phyloP scores from a whole-genome alignment of 1,139 yeast species.

The Taphrina pruni region DNA sequence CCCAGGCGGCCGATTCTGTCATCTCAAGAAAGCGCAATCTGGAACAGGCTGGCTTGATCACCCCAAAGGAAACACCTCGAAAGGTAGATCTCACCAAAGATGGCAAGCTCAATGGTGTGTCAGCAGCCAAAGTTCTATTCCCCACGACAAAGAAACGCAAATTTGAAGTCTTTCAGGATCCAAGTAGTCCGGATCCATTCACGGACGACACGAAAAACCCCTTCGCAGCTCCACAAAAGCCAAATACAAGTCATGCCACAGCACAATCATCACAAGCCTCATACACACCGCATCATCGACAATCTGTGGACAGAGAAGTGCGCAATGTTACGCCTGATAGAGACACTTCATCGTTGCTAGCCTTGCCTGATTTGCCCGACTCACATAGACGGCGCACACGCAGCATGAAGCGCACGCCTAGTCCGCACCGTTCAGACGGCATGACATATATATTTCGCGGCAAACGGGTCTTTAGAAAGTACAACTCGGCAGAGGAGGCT shows the following conservation, averaged over 20 bases:
- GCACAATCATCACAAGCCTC: neutral
- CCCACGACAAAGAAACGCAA: conserved; percentile 7
- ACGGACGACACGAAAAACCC: conserved; percentile 26
- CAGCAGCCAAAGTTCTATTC: conserved; percentile 32
- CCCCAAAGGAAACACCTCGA: conserved; percentile 34
- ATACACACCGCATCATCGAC: neutral
- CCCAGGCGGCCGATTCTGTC: neutral
- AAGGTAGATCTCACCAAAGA: conserved; percentile 1
- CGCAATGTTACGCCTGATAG: conserved; percentile 8
- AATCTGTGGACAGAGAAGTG: neutral
- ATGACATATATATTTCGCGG: conserved; percentile 37
- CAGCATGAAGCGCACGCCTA: conserved; percentile 10
- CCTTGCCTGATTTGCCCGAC: neutral
- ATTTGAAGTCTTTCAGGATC: conserved; percentile 36
- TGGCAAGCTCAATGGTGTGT: neutral
- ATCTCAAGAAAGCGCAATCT: conserved; percentile 17
- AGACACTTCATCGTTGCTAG: neutral
- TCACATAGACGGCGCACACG: neutral
- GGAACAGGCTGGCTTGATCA: conserved; percentile 38
- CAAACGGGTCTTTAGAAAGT: conserved; percentile 26
- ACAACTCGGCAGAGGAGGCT: conserved; percentile 12
- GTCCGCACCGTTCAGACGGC: conserved; percentile 31
- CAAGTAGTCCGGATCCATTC: conserved; percentile 27
- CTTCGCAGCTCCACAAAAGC: conserved; percentile 1
- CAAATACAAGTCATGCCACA: neutral